A percentile compares a stretch with the other conserved stretches of the same genome.
Evolutionary conservation across 306 rosid species (phyloP).

Genomic region (Mimosa bimucronata): DNA sequence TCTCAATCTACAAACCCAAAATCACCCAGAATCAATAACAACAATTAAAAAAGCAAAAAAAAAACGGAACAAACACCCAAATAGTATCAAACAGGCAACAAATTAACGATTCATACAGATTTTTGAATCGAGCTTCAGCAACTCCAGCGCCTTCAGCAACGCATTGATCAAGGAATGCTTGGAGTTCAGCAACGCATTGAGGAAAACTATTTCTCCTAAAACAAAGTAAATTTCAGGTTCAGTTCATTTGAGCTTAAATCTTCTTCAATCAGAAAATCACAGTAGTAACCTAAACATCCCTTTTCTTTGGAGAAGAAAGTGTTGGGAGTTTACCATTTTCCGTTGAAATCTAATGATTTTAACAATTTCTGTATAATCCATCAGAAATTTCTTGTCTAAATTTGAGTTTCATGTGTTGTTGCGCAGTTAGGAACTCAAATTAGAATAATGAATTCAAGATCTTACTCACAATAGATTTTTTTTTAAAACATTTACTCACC

Average conservation of each 20-base stretch:
- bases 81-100: no score
- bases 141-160: no score
- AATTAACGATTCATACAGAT: no score
- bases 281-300: not conserved
- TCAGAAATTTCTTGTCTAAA: not conserved
- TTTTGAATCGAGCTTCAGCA: no score
- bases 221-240: not conserved
- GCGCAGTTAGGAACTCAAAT: not conserved
- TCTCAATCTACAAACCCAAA: no score
- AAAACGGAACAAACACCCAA: no score
- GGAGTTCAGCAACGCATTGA: no score
- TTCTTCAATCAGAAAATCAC: not conserved
- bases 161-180: no score
- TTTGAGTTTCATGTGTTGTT: not conserved
- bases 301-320: not conserved
- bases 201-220: not conserved
- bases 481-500: not conserved
- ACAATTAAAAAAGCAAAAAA: no score
- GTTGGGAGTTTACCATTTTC: not conserved
- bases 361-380: not conserved
- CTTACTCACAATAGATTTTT: not conserved
- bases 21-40: no score
- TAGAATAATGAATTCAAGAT: not conserved
- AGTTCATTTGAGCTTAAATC: not conserved
- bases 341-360: not conserved